Base-by-base conservation (phyloP, 352 stramenopile genomes). In the Aphanomyces euteiches region DNA sequence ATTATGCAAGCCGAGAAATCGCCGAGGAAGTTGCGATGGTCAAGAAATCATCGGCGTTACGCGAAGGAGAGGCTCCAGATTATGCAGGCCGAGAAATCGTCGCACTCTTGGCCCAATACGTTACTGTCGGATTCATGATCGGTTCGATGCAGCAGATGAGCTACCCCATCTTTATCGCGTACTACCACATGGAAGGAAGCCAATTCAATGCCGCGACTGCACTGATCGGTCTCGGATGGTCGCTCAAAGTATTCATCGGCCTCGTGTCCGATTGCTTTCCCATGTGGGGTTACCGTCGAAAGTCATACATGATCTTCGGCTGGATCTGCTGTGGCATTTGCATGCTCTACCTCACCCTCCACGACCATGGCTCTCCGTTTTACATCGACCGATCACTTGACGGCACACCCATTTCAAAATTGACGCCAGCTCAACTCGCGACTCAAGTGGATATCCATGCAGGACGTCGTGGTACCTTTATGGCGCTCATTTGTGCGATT, bases 231-330 rank as follows among this genome's bases (percentile, higher is more conserved):
- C 70, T 87, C 39, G 77, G 78, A 36, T 87, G 80, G 80, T 87
- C 77, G 12, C 77, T 84, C 76, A 87, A 85, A 64, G 73, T 83
- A 15, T 85, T 87, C 47, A 79, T 82, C 72, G 79, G 78, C 15
- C 77, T 87, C 15, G 56, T 81, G 21, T 84, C 77, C 1, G 80
- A 87, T 72, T 85, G 77, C 64, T 45, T 80, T 4, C 80, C 80
- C 10, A 75, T 90, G 61, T 68, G 73, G 56, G 80, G 80, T 28
- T 84, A 83, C 69, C 80, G 80, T 38, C 78, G 80, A 47, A 78
- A 79, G 15, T 79, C 80, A 39, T 87, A 80, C 67, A 85, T 87
- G 74, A 74, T 85, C 64, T 57, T 87, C 43, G 80, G 80, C 37
- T 87, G 80, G 80, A 48, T 47, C 47, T 19, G 43, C 10, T 38